Percentiles rank a stretch among this genome's conserved stretches.
phyloP scores from a whole-genome alignment of 192 early-diverging fungal genomes.

The Coemansia sp. region DNA sequence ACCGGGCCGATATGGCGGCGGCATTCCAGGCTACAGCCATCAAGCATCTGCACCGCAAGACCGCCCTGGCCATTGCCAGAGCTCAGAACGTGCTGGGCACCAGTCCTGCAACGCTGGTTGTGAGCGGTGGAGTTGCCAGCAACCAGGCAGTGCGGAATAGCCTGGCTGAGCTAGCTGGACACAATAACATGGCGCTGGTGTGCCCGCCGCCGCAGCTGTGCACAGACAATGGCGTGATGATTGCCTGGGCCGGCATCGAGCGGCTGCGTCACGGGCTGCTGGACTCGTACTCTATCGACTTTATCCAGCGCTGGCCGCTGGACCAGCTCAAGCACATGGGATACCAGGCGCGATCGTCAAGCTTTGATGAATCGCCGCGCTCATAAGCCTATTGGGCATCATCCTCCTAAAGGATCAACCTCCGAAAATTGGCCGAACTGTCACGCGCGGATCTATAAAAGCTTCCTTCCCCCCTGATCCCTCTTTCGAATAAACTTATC shows the following conservation, averaged over 20 bases:
- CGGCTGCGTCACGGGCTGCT: constrained; percentile 61
- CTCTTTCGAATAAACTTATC: too few species aligned
- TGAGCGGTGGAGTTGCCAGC: constrained; percentile 77
- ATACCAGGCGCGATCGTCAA: constrained; percentile 14
- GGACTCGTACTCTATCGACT: constrained; percentile 69
- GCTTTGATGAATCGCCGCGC: constrained; percentile 13
- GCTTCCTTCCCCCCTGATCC: too few species aligned
- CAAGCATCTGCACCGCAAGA: constrained; percentile 64
- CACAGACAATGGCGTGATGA: constrained; percentile 83
- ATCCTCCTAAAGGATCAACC: too few species aligned
- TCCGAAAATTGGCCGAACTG: constrained; percentile 4
- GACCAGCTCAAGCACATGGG: constrained; percentile 53
- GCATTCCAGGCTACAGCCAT: constrained; percentile 66
- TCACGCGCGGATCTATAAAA: neutral
- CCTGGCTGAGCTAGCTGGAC: constrained; percentile 40
- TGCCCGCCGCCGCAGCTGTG: constrained; percentile 76
- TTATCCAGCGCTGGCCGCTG: constrained; percentile 74
- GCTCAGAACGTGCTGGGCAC: constrained; percentile 43
- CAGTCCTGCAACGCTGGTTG: constrained; percentile 57
- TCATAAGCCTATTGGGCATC: too few species aligned
- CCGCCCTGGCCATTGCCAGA: constrained; percentile 55
- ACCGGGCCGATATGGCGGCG: constrained; percentile 64
- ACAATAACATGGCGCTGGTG: constrained; percentile 56
- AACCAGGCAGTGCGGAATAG: constrained; percentile 59
- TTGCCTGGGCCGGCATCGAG: constrained; percentile 82